Base-by-base conservation (phyloP, 768 basidiomycete genomes). In the Mycena leptocephala region DNA sequence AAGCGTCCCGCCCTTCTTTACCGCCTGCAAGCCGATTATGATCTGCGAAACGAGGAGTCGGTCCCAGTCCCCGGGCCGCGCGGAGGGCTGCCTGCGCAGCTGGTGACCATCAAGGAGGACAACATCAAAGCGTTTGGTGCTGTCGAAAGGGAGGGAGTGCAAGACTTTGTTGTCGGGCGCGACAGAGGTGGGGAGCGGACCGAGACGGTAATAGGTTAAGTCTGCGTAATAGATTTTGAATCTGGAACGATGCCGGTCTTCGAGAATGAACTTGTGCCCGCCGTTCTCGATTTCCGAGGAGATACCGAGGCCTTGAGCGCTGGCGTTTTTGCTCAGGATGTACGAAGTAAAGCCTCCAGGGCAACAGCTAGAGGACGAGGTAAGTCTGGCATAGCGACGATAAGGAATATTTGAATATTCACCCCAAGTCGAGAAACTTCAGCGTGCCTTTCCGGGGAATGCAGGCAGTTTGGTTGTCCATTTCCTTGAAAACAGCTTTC, bases 271-370 rank as follows among this genome's bases (percentile, higher is more conserved):
- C 28, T 51, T 56, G 72, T 83, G 81, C 20, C 83, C 82, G 46
- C 80, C 83, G 24, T 74, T 68, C 66, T 78, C 76, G 43, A 79
- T 70, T 68, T 71, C 72, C 56, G 82, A 75, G 46, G 83, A 83
- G 59, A 84, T 80, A 5, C 83, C 83, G 32, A 82, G 58, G 33
- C 83, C 83, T 4, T 67, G 66, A 18, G 83, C 81, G 35, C 51
- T 56, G 22, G 69, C 51, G 70, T 83, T 83, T 51, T 79, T 80
- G 41, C 65, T 70, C 51, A 84, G 53, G 46, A 84, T 81, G 64
- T 84, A 83, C 26, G 81, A 81, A n/a, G 82, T 76, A 59, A 84
- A 84, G 2, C 83, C 83, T 41, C 83, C 83, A 10, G 82, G 83
- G 71, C 78, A 81, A 53, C 83, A 83, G 30, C 83, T 84, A 16